Evolutionary conservation across 108 stramenopile species (phyloP), one percentile per base, ranked within the genome.

Genomic region (Parietichytrium sp.): DNA sequence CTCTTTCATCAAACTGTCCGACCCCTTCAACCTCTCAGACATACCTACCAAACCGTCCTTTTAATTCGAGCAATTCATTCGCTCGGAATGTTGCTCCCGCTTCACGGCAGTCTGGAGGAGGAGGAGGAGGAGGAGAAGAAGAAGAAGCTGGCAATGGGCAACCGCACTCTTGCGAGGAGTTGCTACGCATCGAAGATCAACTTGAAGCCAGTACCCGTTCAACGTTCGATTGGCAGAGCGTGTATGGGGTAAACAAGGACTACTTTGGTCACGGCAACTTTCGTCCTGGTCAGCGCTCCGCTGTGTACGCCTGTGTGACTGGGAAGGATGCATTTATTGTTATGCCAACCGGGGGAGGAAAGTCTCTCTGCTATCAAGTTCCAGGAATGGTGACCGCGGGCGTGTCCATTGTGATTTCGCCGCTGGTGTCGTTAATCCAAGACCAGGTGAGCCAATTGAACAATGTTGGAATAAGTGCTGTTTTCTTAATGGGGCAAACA

Each of bases 331-430:
- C 93, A 31, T 98, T 99, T 82, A 96, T 97, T 8, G 86, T 99
- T 50, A 97, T 98, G 96, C 96, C 96, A 1, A 99, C 98, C 4
- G 98, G 97, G 10, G 98, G 97, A 16, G 98, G 98, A 4, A 98
- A 98, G 89, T 86, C 83, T 10, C 82, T 97, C n/a, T 96, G 96
- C 85, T 98, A 97, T 86, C 81, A 82, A 47, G 55, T 81, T 8
- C 52, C 51, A 4, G 33, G 27, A 55, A 53, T 55, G 6, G 94
- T 95, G 79, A 89, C 89, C 61, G 95, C 94, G 1, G 97, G 97
- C 4, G 51, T 98, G 29, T 85, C 96, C 10, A 93, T 99, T 4
- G 93, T 99, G 27, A 88, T 99, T 42, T 95, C 94, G 13, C 99
- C 99, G 4, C 92, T 99, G 12, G 84, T 99, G 1, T 95, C 95